Base-by-base conservation (phyloP, 73 alveolate genomes). In the Paramecium tetraurelia region DNA sequence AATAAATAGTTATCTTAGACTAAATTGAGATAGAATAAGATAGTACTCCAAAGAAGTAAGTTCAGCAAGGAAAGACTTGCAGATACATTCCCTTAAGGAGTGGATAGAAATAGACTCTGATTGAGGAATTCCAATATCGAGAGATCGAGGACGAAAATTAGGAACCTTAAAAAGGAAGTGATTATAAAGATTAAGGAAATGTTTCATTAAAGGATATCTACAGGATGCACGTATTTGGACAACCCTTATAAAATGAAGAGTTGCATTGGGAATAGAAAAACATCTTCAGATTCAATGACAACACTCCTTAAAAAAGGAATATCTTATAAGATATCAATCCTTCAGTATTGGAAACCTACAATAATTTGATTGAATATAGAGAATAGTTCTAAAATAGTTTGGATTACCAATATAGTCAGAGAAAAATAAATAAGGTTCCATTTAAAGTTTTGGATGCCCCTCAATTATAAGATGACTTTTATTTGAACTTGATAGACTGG, bases 401-500 rank as follows among this genome's bases (percentile, higher is more conserved):
- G 24, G 84, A 63, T 33, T 63, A 63, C n/a, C 27, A 68, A 53
- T 20, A 22, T 40, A 48, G 58, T 71, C 35, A 48, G 2, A 95
- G 99, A 68, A 97, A 98, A 75, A 98, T 99, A 4, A 98, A 99
- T 24, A 98, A 98, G 95, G 95, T 96, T 53, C 99, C 99, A 58
- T 97, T 97, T 92, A 99, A 99, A 93, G 99, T 99, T 20, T 96
- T 99, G 46, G 99, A 99, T 92, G 99, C 99, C 2, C 99, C 99
- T 0, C 92, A 97, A 89, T 96, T 99, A 38, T 93, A 97, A 93
- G 99, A 95, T 93, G 99, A 99, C 95, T 99, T 98, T 94, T 99
- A 99, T 96, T 95, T 99, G 35, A 98, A 99, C 94, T 93, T 99
- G 59, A 96, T 99, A 35, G 99, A 98, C 93, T 98, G 99, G 99